Base-by-base conservation (phyloP, 2,329 filamentous ascomycete species). In the Penicillium olsonii region DNA sequence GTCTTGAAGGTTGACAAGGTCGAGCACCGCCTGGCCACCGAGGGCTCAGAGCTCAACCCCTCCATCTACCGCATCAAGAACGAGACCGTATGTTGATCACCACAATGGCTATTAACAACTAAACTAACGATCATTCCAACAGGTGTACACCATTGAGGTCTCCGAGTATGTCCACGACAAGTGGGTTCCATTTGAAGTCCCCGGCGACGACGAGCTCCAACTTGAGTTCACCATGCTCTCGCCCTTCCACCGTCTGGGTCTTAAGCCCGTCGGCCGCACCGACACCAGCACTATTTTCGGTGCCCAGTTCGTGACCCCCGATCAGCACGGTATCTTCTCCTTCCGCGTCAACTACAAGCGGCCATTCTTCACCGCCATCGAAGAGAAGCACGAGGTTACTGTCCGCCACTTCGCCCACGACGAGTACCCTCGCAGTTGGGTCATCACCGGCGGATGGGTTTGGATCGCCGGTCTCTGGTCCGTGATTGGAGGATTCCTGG, bases 191-290 rank as follows among this genome's bases (percentile, higher is more conserved):
- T 96, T 91, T 74, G 77, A 77, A 34, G 77, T 88, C 17, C 85
- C 90, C 18, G 67, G 79, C 8, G 78, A 75, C 54, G 94, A 99
- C 68, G 80, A 78, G 22, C 68, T 99, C 27, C 94, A 99, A 73
- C 88, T 99, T 54, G 94, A 99, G 73, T 96, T 97, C 79, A 92
- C 86, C 76, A 99, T 97, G 94, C 87, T 99, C 39, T 96, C 92
- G 1, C 92, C 94, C 48, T 97, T 96, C 84, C 87, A 96, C 76
- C 92, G 94, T 35, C 81, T 97, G 27, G 79, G 84, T 52, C 84
- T 99, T 26, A 63, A 75, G 8, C 81, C 83, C 12, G 70, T 78
- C 9, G 71, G 74, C 26, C 78, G 78, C 20, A 87, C 84, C 1
- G 72, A 79, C 46, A 85, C 89, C 62, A 84, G 85, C 56, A 86